phyloP scores from a whole-genome alignment of 1,284 basidiomycete genomes.

The Earliella scabrosa region DNA sequence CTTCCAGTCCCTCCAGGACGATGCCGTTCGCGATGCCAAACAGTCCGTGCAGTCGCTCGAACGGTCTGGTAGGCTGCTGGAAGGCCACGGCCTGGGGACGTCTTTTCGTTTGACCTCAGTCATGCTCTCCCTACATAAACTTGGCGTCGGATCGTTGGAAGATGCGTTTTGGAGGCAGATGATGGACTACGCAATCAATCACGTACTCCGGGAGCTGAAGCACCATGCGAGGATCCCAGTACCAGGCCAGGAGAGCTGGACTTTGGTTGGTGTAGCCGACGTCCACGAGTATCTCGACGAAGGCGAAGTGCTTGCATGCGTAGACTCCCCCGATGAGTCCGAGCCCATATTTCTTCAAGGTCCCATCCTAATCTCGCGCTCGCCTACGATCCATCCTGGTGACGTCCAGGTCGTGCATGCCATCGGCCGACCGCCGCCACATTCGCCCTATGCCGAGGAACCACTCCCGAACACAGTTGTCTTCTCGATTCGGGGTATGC shows the following conservation, averaged over 20 bases:
- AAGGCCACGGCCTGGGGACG: constrained; percentile 45
- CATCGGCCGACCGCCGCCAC: constrained; percentile 57
- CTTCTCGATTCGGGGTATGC: constrained; percentile 58
- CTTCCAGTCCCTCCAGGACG: constrained; percentile 60
- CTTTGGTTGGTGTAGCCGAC: constrained; percentile 72
- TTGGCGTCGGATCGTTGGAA: constrained; percentile 34
- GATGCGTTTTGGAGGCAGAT: constrained; percentile 55
- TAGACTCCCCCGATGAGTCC: constrained; percentile 45
- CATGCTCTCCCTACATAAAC: constrained; percentile 42
- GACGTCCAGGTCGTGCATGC: constrained; percentile 66
- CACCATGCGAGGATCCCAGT: constrained; percentile 71
- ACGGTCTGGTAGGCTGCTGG: constrained; percentile 51
- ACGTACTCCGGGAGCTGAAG: constrained; percentile 69
- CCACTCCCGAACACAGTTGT: constrained; percentile 60
- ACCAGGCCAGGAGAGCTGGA: constrained; percentile 52
- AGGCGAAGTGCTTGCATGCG: constrained; percentile 62
- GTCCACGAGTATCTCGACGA: constrained; percentile 53
- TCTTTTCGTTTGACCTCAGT: constrained; percentile 45
- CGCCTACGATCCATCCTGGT: constrained; percentile 70
- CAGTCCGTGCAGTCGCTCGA: constrained; percentile 46
- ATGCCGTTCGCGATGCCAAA: constrained; percentile 52
- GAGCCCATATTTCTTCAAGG: constrained; percentile 55
- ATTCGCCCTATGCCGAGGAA: constrained; percentile 54
- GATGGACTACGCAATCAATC: constrained; percentile 56
- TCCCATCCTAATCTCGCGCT: constrained; percentile 59